A percentile compares a stretch with the other conserved stretches of the same genome.
phyloP scores from a whole-genome alignment of 2,329 filamentous ascomycete species.

The Penicillium rolfsii region DNA sequence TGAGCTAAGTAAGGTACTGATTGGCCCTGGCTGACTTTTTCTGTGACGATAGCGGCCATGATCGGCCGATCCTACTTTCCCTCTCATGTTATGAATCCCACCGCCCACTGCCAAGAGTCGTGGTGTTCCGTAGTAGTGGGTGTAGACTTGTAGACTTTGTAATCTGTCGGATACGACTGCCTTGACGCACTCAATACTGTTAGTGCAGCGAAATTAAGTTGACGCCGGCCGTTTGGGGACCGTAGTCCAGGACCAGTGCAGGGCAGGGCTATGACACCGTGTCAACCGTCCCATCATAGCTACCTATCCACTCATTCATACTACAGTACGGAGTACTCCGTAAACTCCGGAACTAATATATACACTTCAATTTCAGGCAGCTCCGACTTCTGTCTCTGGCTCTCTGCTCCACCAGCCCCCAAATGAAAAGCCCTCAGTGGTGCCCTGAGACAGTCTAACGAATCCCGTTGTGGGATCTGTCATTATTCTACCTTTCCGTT shows the following conservation, averaged over 20 bases:
- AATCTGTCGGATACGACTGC: constrained; percentile 18
- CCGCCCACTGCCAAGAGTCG: background rate
- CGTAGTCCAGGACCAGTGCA: constrained; percentile 5
- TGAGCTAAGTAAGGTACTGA: background rate
- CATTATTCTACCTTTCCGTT: constrained; percentile 8
- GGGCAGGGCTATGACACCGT: background rate
- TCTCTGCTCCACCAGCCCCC: background rate
- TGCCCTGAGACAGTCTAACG: background rate
- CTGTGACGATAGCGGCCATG: constrained; percentile 7
- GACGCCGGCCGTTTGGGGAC: constrained; percentile 18
- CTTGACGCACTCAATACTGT: background rate
- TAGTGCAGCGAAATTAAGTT: constrained; percentile 15
- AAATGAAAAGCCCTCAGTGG: background rate
- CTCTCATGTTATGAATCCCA: background rate
- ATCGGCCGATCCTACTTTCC: constrained; percentile 6
- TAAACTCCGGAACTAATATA: background rate
- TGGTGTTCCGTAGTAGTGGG: no score
- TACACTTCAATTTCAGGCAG: background rate
- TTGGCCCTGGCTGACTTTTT: background rate
- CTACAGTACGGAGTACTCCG: background rate
- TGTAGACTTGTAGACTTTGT: no score
- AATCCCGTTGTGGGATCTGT: constrained; percentile 4
- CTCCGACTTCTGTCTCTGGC: background rate
- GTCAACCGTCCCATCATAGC: background rate
- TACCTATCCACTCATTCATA: background rate